Conservation (phyloP, 1,139 yeast species). For the Entelexis sorbosivorans region DNA sequence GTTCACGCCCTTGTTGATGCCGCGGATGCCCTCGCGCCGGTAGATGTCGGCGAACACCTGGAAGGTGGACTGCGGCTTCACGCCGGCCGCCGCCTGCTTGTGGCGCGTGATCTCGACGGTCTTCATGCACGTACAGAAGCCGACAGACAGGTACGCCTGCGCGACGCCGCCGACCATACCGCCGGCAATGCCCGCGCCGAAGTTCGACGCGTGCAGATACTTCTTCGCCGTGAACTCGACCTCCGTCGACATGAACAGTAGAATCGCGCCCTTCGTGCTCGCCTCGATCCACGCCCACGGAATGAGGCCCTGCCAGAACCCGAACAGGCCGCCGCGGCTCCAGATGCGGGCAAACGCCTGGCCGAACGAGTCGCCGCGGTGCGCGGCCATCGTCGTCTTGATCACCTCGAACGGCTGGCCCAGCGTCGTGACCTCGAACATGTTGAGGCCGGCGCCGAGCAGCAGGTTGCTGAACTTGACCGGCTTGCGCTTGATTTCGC, state of each 20-base stretch:
- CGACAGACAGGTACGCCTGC: conserved; percentile 93
- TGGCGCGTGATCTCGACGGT: conserved; percentile 91
- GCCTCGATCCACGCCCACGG: conserved; percentile 99
- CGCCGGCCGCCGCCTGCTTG: conserved; percentile 68
- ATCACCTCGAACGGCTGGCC: conserved; percentile 95
- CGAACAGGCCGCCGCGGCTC: conserved; percentile 84
- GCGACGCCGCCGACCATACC: conserved; percentile 94
- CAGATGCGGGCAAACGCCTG: conserved; percentile 68
- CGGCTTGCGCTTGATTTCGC: conserved; percentile 50
- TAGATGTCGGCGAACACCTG: conserved; percentile 79
- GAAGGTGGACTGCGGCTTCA: conserved; percentile 62
- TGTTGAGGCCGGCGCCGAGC: conserved; percentile 84
- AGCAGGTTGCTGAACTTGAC: conserved; percentile 79
- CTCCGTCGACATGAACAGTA: conserved; percentile 84
- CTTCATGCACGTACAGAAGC: conserved; percentile 96
- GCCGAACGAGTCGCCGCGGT: conserved; percentile 56
- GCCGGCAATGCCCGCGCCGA: conserved; percentile 83
- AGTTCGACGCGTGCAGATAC: conserved; percentile 46
- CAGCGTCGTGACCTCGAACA: conserved; percentile 85
- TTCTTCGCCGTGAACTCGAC: conserved; percentile 64
- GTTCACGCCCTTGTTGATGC: conserved; percentile 94
- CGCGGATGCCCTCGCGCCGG: conserved; percentile 75
- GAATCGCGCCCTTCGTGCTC: conserved; percentile 97
- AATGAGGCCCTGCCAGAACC: conserved; percentile 92
- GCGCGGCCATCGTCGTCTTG: conserved; percentile 98